Base-by-base conservation (phyloP, 192 early-diverging fungal species). In the Linnemannia exigua region DNA sequence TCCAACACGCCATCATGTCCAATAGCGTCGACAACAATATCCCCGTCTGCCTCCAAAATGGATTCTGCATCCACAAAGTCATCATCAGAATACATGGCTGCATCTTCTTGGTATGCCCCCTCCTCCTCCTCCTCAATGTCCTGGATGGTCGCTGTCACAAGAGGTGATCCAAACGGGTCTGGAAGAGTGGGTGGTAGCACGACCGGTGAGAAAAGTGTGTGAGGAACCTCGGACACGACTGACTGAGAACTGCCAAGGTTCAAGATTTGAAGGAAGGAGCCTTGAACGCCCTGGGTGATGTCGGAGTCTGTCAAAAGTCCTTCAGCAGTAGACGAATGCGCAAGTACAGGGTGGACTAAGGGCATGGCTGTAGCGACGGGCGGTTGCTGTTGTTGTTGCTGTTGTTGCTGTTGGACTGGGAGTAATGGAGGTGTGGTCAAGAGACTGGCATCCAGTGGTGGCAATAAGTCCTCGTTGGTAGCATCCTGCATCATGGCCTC, bases 331-430 rank as follows among this genome's bases (percentile, higher is more conserved):
- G 75, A 67, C 9, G 76, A 74, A 31, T 33, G 51, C 5, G 44
- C 22, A 17, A 70, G 17, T 28, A 47, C 51, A 31, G 72, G n/a
- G n/a, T 79, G 72, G 33, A 54, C 76, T 5, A 75, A 48, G 9
- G 82, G 82, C 82, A 84, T 84, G 41, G 82, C 82, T 38, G 82
- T 84, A 0, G 82, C 82, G 36, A 84, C 70, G 4, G 69, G 77
- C 19, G 74, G 81, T 9, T 44, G 41, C 9, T 44, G 41, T 28
- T 78, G 81, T 9, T 44, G 41, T 44, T 44, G 41, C 33, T 76
- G 46, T 50, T 28, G 41, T 36, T 35, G 70, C 33, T 72, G 70
- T 12, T 76, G 81, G 22, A 75, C 76, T 48, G 82, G 82, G 19
- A 85, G 54, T 25, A 76, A 48, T 1, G 74, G 74, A 19, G 83